Evolutionary conservation across 208 protist species (phyloP).

Genomic region (Angomonas deanei): DNA sequence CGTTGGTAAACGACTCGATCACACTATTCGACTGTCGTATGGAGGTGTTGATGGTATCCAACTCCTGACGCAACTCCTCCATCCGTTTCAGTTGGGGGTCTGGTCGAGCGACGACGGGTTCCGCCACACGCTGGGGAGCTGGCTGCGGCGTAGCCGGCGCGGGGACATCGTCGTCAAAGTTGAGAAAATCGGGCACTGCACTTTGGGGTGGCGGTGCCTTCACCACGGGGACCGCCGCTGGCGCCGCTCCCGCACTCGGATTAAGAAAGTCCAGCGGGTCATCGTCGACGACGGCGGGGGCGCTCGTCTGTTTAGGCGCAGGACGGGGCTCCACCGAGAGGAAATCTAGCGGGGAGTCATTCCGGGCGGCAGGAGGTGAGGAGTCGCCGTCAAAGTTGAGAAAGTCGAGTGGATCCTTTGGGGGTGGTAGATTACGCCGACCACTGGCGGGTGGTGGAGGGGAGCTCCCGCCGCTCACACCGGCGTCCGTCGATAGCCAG

Average conservation of each 20-base stretch:
- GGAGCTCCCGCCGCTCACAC: background rate
- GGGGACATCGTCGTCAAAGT: slow-evolving; percentile 10
- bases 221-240: background rate
- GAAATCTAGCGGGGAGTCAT: too few relatives aligned
- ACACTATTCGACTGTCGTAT: background rate
- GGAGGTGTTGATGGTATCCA: slow-evolving; percentile 7
- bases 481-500: background rate
- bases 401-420: slow-evolving; percentile 24
- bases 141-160: background rate
- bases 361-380: too few relatives aligned
- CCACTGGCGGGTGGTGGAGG: background rate
- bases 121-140: background rate
- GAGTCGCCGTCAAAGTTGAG: slow-evolving; percentile 17
- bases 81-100: background rate
- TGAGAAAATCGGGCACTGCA: slow-evolving; percentile 4
- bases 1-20: slow-evolving; percentile 18
- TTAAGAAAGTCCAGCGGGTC: background rate
- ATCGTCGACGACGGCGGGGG: background rate
- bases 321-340: too few relatives aligned
- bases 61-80: slow-evolving; percentile 15
- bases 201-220: background rate
- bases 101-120: background rate
- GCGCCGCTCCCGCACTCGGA: background rate
- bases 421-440: background rate
- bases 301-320: background rate